Evolutionary conservation across 208 protist genomes (phyloP), one percentile per base, ranked within the genome.

Genomic region (Wallacemonas rigidus): DNA sequence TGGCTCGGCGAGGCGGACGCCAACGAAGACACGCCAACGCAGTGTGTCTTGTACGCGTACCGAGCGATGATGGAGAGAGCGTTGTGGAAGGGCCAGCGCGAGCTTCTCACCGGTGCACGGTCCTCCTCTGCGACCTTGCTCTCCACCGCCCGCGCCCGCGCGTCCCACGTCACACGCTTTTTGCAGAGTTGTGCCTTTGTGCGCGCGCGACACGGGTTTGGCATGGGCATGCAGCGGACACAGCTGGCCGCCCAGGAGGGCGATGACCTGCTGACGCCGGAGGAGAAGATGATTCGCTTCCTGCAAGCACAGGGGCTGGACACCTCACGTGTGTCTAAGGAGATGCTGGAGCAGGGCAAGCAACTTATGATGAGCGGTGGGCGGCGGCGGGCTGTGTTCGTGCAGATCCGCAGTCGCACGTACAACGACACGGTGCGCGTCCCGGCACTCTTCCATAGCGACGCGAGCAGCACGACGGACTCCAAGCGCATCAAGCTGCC

Each of bases 251-350:
- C 76, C 17, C 86, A 86, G 54, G 77, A 79, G 61, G 86, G 77
- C 26, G 88, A 95, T 69, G 62, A 79, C 57, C 39, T 88, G 70
- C 76, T 94, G 40, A 85, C 82, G 8, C 75, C 88, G 2, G 88
- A 94, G 80, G 79, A 89, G 62, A 81, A 85, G 68, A 74, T 95
- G 62, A 36, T 92, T 38, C 81, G 90, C 63, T 95, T 95, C 62
- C 61, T 95, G 47, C 88, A 95, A 71, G 88, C 90, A 2, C 90
- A 95, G 58, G 90, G 90, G 12, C 76, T 95, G 53, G 85, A 93
- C 75, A 95, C 88, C 6, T 72, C 79, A 1, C 68, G 70, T 6
- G 75, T 88, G 35, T 71, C 81, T 35, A 67, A 72, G 56, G 73
- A 83, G 56, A 64, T 81, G 61, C 82, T 95, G 17, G 85, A 92